Evolutionary conservation across 2,329 filamentous ascomycete genomes (phyloP).

Genomic region (Trichophaea hybrida): DNA sequence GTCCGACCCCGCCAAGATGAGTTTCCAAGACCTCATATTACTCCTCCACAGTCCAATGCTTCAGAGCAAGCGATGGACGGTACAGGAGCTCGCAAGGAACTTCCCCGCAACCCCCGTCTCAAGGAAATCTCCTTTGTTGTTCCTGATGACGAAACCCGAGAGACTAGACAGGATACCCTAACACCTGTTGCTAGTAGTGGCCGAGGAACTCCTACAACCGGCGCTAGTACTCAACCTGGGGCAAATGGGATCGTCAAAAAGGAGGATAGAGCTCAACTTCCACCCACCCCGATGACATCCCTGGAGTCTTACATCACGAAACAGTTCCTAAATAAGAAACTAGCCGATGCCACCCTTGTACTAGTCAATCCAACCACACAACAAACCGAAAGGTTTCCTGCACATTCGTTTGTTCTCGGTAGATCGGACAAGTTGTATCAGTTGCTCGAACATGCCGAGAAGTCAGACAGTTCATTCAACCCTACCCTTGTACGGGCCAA

Average conservation of each 20-base stretch:
- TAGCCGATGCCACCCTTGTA: conserved; percentile 16
- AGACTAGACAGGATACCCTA: background rate
- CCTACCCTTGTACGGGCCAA: background rate
- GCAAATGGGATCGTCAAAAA: background rate
- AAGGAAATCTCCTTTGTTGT: conserved; percentile 16
- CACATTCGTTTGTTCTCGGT: conserved; percentile 19
- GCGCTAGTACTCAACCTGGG: background rate
- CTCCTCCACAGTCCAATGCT: background rate
- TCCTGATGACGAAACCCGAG: background rate
- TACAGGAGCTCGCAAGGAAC: conserved; percentile 7
- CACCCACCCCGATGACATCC: background rate
- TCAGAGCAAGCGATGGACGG: conserved; percentile 1
- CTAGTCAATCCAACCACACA: background rate
- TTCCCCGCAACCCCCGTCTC: conserved; percentile 7
- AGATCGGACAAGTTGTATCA: conserved; percentile 14
- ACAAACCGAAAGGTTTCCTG: conserved; percentile 2
- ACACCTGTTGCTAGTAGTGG: background rate
- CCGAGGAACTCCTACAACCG: background rate
- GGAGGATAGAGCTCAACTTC: background rate
- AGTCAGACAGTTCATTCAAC: background rate
- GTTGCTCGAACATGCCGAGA: conserved; percentile 7
- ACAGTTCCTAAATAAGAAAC: conserved; percentile 16
- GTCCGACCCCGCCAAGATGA: background rate
- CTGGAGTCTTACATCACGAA: conserved; percentile 13
- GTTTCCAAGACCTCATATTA: background rate